These are phyloP conservation scores for Panicum virgatum DNA, from an alignment of 202 grass and related monocot genomes.

Conservation along the genomic window DNA sequence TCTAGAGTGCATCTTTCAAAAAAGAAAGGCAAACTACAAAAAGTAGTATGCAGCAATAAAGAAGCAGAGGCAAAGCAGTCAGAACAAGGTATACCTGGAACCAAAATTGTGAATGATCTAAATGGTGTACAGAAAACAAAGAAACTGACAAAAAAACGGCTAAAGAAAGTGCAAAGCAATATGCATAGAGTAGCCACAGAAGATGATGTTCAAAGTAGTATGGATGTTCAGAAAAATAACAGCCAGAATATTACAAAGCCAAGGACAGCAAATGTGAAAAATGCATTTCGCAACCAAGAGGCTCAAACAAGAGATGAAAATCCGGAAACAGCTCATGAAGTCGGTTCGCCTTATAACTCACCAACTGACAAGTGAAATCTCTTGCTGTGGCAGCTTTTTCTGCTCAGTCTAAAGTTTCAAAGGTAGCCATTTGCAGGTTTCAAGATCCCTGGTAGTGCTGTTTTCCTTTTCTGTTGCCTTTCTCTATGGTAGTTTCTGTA, in stretches of 20 bases:
- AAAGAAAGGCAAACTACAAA: conserved; percentile 22
- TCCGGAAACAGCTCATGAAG: neutral
- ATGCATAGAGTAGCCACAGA: neutral
- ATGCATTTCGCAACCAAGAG: neutral
- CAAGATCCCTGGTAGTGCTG: neutral
- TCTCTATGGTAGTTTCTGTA: neutral
- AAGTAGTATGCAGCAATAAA: conserved; percentile 26
- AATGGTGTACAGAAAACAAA: conserved; percentile 23
- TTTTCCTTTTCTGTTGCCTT: neutral
- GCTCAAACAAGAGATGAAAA: conserved; percentile 31
- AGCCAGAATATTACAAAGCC: conserved; percentile 14
- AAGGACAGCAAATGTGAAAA: conserved; percentile 9
- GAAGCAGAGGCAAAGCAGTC: conserved; percentile 20
- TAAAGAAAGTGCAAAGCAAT: conserved; percentile 26
- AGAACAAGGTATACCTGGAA: conserved; percentile 30
- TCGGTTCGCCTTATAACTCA: conserved; percentile 16
- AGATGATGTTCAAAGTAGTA: conserved; percentile 18
- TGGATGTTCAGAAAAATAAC: conserved; percentile 18
- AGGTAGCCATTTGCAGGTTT: neutral
- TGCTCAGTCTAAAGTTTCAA: neutral
- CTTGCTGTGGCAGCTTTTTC: conserved; percentile 24
- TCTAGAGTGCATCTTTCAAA: conserved; percentile 3
- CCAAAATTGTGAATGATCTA: conserved; percentile 8
- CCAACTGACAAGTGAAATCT: conserved; percentile 15
- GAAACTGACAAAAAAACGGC: conserved; percentile 7